These are phyloP conservation scores for Sabuloglossum arenarium DNA, from an alignment of 495 filamentous ascomycete genomes.

Conservation along the genomic window DNA sequence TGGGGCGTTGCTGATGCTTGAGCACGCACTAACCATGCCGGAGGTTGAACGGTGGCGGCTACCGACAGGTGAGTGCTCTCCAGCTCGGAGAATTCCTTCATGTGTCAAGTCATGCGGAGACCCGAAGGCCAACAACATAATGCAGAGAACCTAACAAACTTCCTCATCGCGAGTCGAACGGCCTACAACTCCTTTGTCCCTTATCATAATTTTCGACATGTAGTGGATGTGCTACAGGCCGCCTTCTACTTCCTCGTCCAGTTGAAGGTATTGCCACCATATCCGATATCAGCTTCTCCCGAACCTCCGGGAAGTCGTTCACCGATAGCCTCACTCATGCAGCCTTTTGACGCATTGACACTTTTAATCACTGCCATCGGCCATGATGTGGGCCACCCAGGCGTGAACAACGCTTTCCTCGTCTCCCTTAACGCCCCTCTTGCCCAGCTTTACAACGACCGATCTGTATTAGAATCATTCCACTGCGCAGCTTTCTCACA, in stretches of 20 bases:
- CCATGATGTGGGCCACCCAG: constrained; percentile 92
- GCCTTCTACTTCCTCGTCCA: constrained; percentile 78
- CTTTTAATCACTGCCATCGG: constrained; percentile 87
- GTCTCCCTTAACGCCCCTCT: constrained; percentile 82
- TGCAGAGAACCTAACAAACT: constrained; percentile 44
- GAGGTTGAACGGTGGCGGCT: constrained; percentile 64
- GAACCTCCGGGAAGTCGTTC: constrained; percentile 7
- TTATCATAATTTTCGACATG: constrained; percentile 98
- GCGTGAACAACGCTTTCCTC: constrained; percentile 93
- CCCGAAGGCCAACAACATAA: constrained; percentile 5
- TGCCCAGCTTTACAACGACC: constrained; percentile 95
- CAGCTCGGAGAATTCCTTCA: neutral
- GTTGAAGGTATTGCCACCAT: constrained; percentile 56
- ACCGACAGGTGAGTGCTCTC: constrained; percentile 37
- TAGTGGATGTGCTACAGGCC: constrained; percentile 87
- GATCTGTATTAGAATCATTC: constrained; percentile 90
- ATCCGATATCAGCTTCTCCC: constrained; percentile 13
- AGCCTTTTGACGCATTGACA: constrained; percentile 71
- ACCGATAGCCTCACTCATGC: constrained; percentile 41
- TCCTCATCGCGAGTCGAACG: constrained; percentile 61
- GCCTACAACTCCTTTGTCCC: constrained; percentile 90
- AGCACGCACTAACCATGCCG: constrained; percentile 68
- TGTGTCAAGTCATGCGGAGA: neutral
- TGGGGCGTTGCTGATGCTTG: constrained; percentile 61
- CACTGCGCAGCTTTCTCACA: constrained; percentile 96